These are phyloP conservation scores for Nephelium lappaceum DNA, from an alignment of 345 rosid genomes.

Conservation along the genomic window DNA sequence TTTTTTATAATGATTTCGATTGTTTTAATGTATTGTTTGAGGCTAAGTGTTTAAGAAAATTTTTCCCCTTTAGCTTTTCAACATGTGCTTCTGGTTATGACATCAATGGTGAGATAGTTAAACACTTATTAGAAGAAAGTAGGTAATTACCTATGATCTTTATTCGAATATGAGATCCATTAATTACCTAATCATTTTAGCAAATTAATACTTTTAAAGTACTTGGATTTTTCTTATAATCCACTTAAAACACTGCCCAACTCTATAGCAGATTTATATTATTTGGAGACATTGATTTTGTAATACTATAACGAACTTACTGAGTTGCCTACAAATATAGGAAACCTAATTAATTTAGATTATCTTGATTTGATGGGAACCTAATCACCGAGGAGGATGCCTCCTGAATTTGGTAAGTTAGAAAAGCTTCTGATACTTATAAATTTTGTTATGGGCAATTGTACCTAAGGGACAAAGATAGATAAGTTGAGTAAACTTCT, in stretches of 20 bases:
- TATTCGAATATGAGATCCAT: no score
- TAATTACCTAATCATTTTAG: no score
- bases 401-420: slow-evolving; percentile 33
- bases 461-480: slow-evolving; percentile 12
- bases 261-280: slow-evolving; percentile 11
- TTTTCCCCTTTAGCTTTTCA: no score
- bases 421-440: slow-evolving; percentile 31
- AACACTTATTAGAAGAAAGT: no score
- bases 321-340: slow-evolving; percentile 36
- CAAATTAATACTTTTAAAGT: slow-evolving; percentile 36
- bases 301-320: not conserved
- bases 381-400: slow-evolving; percentile 30
- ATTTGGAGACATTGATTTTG: slow-evolving; percentile 41
- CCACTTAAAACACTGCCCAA: no score
- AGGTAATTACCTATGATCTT: no score
- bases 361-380: slow-evolving; percentile 37
- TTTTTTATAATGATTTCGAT: no score
- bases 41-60: no score
- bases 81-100: no score
- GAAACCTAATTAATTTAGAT: slow-evolving; percentile 33
- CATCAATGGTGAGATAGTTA: no score
- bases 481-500: slow-evolving; percentile 31
- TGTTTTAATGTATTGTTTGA: no score
- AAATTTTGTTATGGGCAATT: slow-evolving; percentile 24
- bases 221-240: slow-evolving; percentile 29